Conservation (phyloP, 257 asterid genomes). For the Gentiana straminea region DNA sequence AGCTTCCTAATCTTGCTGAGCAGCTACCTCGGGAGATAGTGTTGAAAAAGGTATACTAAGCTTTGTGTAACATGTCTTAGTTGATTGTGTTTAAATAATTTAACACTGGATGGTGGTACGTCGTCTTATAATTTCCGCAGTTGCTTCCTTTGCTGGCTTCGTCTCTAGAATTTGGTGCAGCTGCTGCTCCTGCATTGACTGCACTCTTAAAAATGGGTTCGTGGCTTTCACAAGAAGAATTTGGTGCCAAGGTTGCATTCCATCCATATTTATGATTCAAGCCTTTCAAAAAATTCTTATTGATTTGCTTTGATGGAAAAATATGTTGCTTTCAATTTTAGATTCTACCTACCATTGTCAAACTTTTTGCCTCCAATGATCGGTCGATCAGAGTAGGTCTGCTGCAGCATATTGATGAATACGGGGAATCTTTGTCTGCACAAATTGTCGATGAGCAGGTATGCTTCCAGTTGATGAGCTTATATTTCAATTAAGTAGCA, state of each 20-base stretch:
- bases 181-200: conserved; percentile 96
- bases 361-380: conserved; percentile 85
- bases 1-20: conserved; percentile 91
- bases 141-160: conserved; percentile 93
- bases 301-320: neutral
- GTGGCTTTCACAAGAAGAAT: conserved; percentile 80
- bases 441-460: conserved; percentile 94
- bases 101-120: conserved; percentile 9
- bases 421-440: conserved; percentile 76
- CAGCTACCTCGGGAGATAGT: conserved; percentile 96
- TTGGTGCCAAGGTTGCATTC: conserved; percentile 55
- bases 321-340: conserved; percentile 13
- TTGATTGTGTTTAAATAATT: neutral
- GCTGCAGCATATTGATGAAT: conserved; percentile 92
- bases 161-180: conserved; percentile 92
- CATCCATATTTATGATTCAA: neutral
- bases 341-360: conserved; percentile 80
- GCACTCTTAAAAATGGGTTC: conserved; percentile 91
- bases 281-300: neutral
- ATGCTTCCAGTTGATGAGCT: conserved; percentile 18
- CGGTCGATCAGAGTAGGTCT: conserved; percentile 84
- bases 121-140: conserved; percentile 31
- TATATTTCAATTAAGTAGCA: neutral
- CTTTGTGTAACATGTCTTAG: neutral
- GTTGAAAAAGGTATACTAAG: conserved; percentile 65